A percentile compares a stretch with the other conserved stretches of the same genome.
These are phyloP conservation scores for Termitomyces sp. DNA, from an alignment of 768 basidiomycete species.

Conservation along the genomic window DNA sequence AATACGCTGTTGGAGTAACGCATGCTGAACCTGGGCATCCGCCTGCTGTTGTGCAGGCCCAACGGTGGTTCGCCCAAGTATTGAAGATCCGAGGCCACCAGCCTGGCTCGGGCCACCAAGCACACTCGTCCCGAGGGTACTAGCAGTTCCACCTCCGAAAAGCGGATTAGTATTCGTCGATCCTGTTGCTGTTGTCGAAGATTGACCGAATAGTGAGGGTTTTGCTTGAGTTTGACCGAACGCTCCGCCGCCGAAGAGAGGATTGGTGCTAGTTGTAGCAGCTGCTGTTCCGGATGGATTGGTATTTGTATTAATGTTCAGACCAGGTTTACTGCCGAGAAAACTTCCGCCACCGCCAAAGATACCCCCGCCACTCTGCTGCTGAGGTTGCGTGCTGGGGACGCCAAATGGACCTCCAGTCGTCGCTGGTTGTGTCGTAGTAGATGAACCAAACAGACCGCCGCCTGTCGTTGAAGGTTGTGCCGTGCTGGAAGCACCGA, in stretches of 20 bases:
- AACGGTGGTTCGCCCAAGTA: slow-evolving; percentile 30
- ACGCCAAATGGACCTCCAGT: slow-evolving; percentile 25
- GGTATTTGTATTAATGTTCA: slow-evolving; percentile 21
- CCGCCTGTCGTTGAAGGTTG: slow-evolving; percentile 9
- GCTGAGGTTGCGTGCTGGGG: slow-evolving; percentile 6
- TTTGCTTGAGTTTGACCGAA: slow-evolving; percentile 19
- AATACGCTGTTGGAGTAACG: slow-evolving; percentile 49
- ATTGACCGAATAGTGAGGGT: slow-evolving; percentile 20
- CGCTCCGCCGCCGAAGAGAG: slow-evolving; percentile 18
- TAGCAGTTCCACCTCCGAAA: slow-evolving; percentile 20
- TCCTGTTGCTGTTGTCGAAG: slow-evolving; percentile 11
- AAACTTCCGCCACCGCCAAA: slow-evolving; percentile 1
- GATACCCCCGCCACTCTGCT: background rate
- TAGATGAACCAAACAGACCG: slow-evolving; percentile 26
- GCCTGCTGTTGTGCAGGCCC: slow-evolving; percentile 39
- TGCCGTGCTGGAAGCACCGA: slow-evolving; percentile 17
- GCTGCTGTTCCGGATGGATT: slow-evolving; percentile 15
- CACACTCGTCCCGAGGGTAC: slow-evolving; percentile 20
- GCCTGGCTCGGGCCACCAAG: slow-evolving; percentile 27
- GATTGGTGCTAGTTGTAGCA: slow-evolving; percentile 16
- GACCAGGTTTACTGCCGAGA: slow-evolving; percentile 11
- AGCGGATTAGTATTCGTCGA: slow-evolving; percentile 12
- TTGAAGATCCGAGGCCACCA: slow-evolving; percentile 22
- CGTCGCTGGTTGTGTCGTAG: slow-evolving; percentile 13
- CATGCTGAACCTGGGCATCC: slow-evolving; percentile 58